Percentiles rank a stretch among this genome's conserved stretches.
These are phyloP conservation scores for Dothideomycetidae sp. DNA, from an alignment of 2,329 filamentous ascomycete species.

Conservation along the genomic window DNA sequence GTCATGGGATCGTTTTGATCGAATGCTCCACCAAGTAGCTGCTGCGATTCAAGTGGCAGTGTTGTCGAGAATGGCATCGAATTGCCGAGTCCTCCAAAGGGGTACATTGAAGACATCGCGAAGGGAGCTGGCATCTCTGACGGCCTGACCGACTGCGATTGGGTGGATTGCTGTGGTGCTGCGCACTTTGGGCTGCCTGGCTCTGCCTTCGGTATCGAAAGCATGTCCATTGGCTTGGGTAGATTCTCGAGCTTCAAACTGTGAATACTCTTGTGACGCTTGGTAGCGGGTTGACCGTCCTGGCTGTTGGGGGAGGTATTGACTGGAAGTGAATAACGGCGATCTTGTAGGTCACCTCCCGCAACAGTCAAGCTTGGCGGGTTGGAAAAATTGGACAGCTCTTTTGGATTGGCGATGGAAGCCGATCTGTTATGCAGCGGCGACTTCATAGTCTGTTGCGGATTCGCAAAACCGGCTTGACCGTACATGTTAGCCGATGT, in stretches of 20 bases:
- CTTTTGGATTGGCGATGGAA: conserved; percentile 31
- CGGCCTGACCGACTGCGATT: conserved; percentile 14
- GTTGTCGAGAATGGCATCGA: conserved; percentile 34
- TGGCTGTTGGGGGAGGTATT: conserved; percentile 11
- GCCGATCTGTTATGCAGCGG: conserved; percentile 29
- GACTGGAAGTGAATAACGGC: conserved; percentile 31
- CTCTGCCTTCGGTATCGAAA: conserved; percentile 14
- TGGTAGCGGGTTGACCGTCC: conserved; percentile 12
- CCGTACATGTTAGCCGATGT: conserved; percentile 22
- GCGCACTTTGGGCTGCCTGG: conserved; percentile 8
- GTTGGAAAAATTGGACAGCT: conserved; percentile 14
- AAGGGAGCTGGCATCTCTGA: conserved; percentile 12
- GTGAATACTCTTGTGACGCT: conserved; percentile 14
- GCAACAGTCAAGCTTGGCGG: background rate
- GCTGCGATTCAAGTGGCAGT: conserved; percentile 39
- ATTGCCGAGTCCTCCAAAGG: conserved; percentile 19
- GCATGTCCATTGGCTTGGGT: conserved; percentile 17
- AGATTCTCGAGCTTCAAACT: conserved; percentile 15
- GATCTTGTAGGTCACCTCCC: conserved; percentile 15
- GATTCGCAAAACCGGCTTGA: conserved; percentile 29
- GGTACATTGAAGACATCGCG: conserved; percentile 17
- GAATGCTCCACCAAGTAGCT: conserved; percentile 31
- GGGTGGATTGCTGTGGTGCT: conserved; percentile 7
- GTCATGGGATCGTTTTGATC: conserved; percentile 33
- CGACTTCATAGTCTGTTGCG: conserved; percentile 18